These are phyloP conservation scores for Silybum marianum DNA, from an alignment of 129 eudicot species.

Conservation along the genomic window DNA sequence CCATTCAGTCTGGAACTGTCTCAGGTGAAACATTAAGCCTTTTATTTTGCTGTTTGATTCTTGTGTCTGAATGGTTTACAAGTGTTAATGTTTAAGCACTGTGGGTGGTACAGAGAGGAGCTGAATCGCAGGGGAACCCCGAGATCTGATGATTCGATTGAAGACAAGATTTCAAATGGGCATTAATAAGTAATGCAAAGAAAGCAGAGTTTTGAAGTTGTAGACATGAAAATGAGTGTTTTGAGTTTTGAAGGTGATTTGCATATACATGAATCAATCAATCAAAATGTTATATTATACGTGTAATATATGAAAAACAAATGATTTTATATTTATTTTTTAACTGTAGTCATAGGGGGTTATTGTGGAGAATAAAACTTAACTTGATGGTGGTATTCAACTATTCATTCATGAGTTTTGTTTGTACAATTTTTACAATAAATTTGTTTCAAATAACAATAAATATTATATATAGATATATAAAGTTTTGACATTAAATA, in stretches of 20 bases:
- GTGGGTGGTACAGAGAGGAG: conserved; percentile 48
- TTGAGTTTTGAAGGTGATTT: conserved; percentile 21
- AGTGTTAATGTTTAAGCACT: background rate
- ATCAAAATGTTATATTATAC: conserved; percentile 28
- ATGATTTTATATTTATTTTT: conserved; percentile 3
- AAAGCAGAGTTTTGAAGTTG: conserved; percentile 21
- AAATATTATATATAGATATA: background rate
- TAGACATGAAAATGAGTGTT: background rate
- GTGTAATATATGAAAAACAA: conserved; percentile 24
- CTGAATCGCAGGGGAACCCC: conserved; percentile 44
- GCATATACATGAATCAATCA: background rate
- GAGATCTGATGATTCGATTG: conserved; percentile 35
- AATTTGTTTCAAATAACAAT: background rate
- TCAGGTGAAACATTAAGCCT: conserved; percentile 55
- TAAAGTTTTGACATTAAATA: conserved; percentile 7
- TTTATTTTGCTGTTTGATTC: background rate
- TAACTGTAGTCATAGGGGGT: conserved; percentile 25
- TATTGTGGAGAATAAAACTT: conserved; percentile 29
- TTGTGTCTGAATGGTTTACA: background rate
- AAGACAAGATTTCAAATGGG: conserved; percentile 37
- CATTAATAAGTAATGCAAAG: conserved; percentile 27
- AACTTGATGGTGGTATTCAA: background rate
- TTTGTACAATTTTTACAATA: background rate
- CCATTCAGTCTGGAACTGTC: conserved; percentile 64
- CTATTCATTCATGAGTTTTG: background rate